phyloP scores from a whole-genome alignment of 2,329 filamentous ascomycete species.

The Allantophomopsis cytisporea region DNA sequence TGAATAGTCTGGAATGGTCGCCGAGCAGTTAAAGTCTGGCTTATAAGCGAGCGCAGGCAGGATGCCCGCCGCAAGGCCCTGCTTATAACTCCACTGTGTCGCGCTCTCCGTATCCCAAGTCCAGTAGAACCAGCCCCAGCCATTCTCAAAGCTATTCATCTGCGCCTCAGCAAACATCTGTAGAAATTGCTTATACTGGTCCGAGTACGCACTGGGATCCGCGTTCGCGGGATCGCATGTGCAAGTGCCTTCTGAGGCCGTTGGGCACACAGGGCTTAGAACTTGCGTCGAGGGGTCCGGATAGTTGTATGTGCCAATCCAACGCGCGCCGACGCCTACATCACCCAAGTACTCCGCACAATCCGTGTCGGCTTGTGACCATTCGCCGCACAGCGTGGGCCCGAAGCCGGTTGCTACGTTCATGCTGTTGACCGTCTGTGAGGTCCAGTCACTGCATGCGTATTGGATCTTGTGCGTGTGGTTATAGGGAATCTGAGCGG shows the following conservation, averaged over 20 bases:
- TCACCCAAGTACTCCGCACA: slow-evolving; percentile 82
- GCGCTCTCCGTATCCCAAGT: slow-evolving; percentile 87
- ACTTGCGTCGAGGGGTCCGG: slow-evolving; percentile 41
- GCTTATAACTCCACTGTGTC: slow-evolving; percentile 85
- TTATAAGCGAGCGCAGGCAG: slow-evolving; percentile 64
- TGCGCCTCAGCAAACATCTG: slow-evolving; percentile 88
- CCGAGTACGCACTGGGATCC: slow-evolving; percentile 51
- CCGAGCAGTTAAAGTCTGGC: slow-evolving; percentile 53
- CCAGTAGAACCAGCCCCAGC: slow-evolving; percentile 99
- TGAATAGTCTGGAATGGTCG: slow-evolving; percentile 37
- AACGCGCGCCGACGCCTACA: slow-evolving; percentile 75
- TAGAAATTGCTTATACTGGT: slow-evolving; percentile 72
- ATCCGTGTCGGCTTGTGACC: slow-evolving; percentile 95
- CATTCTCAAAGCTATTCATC: slow-evolving; percentile 86
- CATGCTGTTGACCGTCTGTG: slow-evolving; percentile 62
- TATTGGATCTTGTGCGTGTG: slow-evolving; percentile 78
- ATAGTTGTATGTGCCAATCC: slow-evolving; percentile 75
- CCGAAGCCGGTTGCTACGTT: slow-evolving; percentile 71
- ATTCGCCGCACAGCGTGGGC: slow-evolving; percentile 89
- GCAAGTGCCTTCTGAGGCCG: slow-evolving; percentile 50
- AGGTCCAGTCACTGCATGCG: slow-evolving; percentile 76
- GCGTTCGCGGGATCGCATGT: slow-evolving; percentile 67
- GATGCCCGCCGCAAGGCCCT: slow-evolving; percentile 64
- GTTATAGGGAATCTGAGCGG: slow-evolving; percentile 65
- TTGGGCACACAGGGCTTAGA: slow-evolving; percentile 62